Conservation (phyloP, 2,329 filamentous ascomycete species). For the Penicillium expansum region DNA sequence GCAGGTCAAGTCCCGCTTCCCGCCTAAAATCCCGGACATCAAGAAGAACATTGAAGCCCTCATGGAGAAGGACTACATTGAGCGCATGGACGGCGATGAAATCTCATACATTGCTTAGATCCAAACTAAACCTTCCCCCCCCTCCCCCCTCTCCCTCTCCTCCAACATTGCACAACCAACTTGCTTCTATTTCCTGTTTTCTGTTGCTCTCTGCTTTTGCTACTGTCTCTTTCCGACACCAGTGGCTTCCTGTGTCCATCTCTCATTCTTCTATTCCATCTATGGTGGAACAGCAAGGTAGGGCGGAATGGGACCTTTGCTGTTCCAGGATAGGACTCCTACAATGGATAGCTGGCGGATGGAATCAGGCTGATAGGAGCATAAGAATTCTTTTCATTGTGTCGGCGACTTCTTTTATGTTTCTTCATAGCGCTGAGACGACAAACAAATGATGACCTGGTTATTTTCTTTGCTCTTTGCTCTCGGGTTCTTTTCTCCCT, state of each 20-base stretch:
- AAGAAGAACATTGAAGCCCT: slow-evolving; percentile 99
- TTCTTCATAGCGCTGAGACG: slow-evolving; percentile 31
- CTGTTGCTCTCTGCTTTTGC: background rate
- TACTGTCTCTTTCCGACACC: background rate
- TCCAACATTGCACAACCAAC: slow-evolving; percentile 6
- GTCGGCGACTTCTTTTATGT: slow-evolving; percentile 18
- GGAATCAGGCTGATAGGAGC: slow-evolving; percentile 14
- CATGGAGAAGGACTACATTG: slow-evolving; percentile 97
- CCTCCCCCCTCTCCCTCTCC: too few relatives aligned
- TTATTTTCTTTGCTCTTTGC: slow-evolving; percentile 8
- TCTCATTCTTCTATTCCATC: background rate
- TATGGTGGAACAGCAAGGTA: background rate
- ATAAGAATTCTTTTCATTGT: slow-evolving; percentile 15
- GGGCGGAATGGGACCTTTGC: background rate
- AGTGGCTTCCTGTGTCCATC: background rate
- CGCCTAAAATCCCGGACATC: slow-evolving; percentile 90
- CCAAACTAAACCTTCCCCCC: background rate
- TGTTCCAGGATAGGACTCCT: background rate
- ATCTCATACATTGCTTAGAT: slow-evolving; percentile 85
- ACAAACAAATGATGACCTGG: slow-evolving; percentile 30
- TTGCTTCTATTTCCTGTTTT: slow-evolving; percentile 11
- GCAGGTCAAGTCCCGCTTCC: slow-evolving; percentile 89
- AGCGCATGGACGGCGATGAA: slow-evolving; percentile 91
- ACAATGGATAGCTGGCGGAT: background rate
- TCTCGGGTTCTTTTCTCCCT: background rate